Evolutionary conservation across 176 grass and related monocot species (phyloP).

Genomic region (Metroxylon sagu): DNA sequence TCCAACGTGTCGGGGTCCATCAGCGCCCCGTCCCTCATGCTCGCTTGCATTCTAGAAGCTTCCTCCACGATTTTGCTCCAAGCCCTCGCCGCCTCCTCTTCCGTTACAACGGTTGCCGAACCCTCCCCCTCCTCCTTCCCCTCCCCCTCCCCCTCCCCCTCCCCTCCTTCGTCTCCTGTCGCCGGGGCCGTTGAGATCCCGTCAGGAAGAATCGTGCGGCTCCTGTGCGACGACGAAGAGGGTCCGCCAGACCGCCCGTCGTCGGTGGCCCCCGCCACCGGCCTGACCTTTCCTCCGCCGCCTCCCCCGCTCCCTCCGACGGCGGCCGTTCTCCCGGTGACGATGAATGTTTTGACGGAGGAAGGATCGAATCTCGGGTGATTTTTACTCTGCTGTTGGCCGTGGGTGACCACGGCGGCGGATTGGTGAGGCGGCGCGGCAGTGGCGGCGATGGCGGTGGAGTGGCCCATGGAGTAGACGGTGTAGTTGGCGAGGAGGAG

Average conservation of each 20-base stretch:
- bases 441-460: not conserved
- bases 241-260: not conserved
- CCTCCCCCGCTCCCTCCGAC: conserved; percentile 5
- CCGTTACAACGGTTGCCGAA: not conserved
- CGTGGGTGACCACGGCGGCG: not conserved
- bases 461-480: conserved; percentile 4
- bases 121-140: not conserved
- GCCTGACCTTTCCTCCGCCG: not conserved
- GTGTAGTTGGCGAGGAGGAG: conserved; percentile 13
- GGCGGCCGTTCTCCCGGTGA: not conserved
- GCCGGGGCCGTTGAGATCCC: not conserved
- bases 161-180: too few species aligned
- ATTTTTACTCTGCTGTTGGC: not conserved
- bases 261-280: conserved; percentile 5
- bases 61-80: conserved; percentile 63
- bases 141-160: not conserved
- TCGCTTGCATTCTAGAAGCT: conserved; percentile 48
- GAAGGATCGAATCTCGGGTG: not conserved
- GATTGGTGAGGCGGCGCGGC: not conserved
- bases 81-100: conserved; percentile 35
- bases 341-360: not conserved
- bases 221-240: not conserved
- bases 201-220: not conserved
- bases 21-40: conserved; percentile 30
- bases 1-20: conserved; percentile 49